Evolutionary conservation across 768 basidiomycete species (phyloP), one percentile per base, ranked within the genome.

Genomic region (Serendipita vermifera): DNA sequence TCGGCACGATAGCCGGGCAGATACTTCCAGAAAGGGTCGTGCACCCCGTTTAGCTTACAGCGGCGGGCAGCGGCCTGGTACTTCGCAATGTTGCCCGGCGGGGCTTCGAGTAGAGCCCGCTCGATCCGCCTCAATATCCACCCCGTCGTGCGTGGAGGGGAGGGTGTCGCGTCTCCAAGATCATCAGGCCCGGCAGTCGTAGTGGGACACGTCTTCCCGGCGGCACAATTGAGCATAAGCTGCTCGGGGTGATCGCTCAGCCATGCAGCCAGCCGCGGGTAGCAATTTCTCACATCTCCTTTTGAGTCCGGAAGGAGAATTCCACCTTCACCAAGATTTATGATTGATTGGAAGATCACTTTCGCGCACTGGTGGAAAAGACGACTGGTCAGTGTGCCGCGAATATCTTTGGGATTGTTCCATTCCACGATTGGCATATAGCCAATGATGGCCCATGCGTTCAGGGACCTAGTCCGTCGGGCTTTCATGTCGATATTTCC

Each of bases 401-500:
- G 33, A 1, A 13, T 33, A 27, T 59, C 22, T 9, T 31, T 38
- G 31, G 33, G 24, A 26, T 43, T 40, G 24, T 43, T 43, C 27
- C 58, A 51, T 15, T 59, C 27, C 2, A 13, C 32, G 11, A 38
- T 54, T 1, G 68, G 67, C n/a, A 70, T 58, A 54, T 67, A 69
- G 2, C 64, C 68, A 15, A 70, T 33, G 0, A 69, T 61, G 7
- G 68, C 54, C 0, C 32, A 59, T 0, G 64, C 62, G 1, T 55
- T 59, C 0, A 31, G 14, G 0, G 63, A 61, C 5, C 63, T 61
- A 54, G 63, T 38, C 15, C 64, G 60, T 0, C 68, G 61, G 0
- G 59, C 32, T 0, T 39, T 39, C 32, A 64, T 67, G 5, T 55
- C 27, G 7, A 70, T 61, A 56, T 69, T 70, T 0, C 69, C 69